Evolutionary conservation across 2,329 filamentous ascomycete genomes (phyloP).

Genomic region (Parasarocladium wereldwijsianum): DNA sequence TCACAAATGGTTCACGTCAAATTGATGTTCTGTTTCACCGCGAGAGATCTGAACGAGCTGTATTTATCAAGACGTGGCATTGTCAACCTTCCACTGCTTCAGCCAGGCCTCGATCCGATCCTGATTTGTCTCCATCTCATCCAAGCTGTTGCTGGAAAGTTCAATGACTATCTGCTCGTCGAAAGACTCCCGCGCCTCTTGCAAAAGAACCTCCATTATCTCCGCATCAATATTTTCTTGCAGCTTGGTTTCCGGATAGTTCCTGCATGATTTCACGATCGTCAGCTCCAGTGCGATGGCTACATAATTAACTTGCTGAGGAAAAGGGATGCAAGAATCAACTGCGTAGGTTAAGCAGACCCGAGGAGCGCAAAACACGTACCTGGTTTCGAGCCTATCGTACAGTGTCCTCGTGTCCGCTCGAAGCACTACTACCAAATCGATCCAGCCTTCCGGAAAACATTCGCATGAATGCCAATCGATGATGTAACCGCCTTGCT

Average conservation of each 20-base stretch:
- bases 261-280: constrained; percentile 27
- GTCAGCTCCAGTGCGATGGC: too few relatives aligned
- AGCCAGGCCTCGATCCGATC: constrained; percentile 75
- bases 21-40: too few relatives aligned
- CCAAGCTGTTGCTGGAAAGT: constrained; percentile 63
- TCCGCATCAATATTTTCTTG: constrained; percentile 95
- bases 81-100: constrained; percentile 64
- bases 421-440: constrained; percentile 82
- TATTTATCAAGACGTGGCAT: too few relatives aligned
- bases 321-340: constrained; percentile 2
- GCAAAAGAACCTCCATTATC: constrained; percentile 88
- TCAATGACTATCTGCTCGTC: constrained; percentile 81
- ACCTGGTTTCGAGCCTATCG: constrained; percentile 67
- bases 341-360: not conserved
- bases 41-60: too few relatives aligned
- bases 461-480: constrained; percentile 98
- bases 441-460: constrained; percentile 86
- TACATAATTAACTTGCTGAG: constrained; percentile 3
- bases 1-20: too few relatives aligned
- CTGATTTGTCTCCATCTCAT: constrained; percentile 81
- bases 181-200: constrained; percentile 81
- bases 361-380: constrained; percentile 11
- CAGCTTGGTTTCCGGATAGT: constrained; percentile 74
- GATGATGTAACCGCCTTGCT: constrained; percentile 71
- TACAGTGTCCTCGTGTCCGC: constrained; percentile 70